Evolutionary conservation across 192 early-diverging fungal genomes (phyloP).

Genomic region (Entomortierella parvispora): DNA sequence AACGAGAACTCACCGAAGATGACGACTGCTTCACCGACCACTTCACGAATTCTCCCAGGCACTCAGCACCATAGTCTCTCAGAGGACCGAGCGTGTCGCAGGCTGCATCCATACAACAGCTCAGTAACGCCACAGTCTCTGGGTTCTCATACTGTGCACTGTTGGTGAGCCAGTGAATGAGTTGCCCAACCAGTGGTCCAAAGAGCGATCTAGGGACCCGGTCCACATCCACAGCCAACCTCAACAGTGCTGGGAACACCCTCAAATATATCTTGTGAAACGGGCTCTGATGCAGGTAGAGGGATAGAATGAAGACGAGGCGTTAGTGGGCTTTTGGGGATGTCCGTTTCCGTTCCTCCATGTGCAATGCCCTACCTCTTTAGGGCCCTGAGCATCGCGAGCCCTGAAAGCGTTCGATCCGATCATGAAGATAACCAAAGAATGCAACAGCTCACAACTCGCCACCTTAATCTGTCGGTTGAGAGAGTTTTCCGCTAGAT

Average conservation of each 20-base stretch:
- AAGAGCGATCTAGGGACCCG: constrained; percentile 76
- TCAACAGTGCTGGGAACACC: constrained; percentile 76
- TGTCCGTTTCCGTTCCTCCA: no score
- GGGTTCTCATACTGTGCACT: constrained; percentile 79
- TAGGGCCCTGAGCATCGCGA: constrained; percentile 49
- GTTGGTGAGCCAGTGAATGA: constrained; percentile 87
- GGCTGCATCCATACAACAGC: constrained; percentile 73
- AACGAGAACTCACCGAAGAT: constrained; percentile 32
- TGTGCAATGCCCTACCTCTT: constrained; percentile 50
- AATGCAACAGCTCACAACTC: constrained; percentile 79
- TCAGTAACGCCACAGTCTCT: constrained; percentile 77
- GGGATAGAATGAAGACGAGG: no score
- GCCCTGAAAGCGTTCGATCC: constrained; percentile 70
- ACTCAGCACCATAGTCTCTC: constrained; percentile 80
- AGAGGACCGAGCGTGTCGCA: constrained; percentile 61
- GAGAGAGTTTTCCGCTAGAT: constrained; percentile 77
- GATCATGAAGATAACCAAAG: constrained; percentile 78
- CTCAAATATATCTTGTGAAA: constrained; percentile 71
- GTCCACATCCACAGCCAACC: constrained; percentile 78
- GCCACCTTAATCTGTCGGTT: constrained; percentile 81
- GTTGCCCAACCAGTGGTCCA: constrained; percentile 67
- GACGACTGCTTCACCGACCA: constrained; percentile 78
- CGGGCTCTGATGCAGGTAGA: constrained; percentile 62
- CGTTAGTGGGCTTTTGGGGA: no score
- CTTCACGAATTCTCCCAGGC: constrained; percentile 76